Percentiles rank a stretch among this genome's conserved stretches.
Evolutionary conservation across 768 basidiomycete genomes (phyloP).

Genomic region (Calocera cornea): DNA sequence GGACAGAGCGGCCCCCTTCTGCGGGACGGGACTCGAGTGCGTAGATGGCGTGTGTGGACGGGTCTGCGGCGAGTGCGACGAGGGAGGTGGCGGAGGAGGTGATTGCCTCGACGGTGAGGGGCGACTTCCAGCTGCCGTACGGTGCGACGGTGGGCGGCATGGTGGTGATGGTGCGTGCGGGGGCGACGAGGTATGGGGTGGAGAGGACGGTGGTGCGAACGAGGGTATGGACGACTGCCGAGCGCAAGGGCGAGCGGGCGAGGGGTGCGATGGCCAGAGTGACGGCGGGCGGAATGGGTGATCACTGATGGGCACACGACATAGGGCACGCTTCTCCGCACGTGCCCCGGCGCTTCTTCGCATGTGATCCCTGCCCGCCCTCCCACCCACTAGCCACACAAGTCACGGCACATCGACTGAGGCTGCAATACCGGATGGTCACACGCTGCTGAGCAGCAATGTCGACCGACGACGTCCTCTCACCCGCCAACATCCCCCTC

Average conservation of each 20-base stretch:
- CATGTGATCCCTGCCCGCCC: too few relatives aligned
- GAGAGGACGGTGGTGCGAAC: not conserved
- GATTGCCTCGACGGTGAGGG: constrained; percentile 40
- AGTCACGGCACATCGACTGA: too few relatives aligned
- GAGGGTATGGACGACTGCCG: not conserved
- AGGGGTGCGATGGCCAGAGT: too few relatives aligned
- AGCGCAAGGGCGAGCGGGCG: too few relatives aligned
- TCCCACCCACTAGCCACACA: too few relatives aligned
- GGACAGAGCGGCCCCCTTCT: constrained; percentile 40
- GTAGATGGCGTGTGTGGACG: constrained; percentile 31
- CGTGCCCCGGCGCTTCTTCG: too few relatives aligned
- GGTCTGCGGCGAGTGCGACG: constrained; percentile 41
- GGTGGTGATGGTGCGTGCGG: not conserved
- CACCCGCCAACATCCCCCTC: not conserved
- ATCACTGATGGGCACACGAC: too few relatives aligned
- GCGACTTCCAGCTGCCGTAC: constrained; percentile 50
- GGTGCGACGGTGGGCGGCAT: constrained; percentile 27
- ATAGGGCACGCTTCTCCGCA: too few relatives aligned
- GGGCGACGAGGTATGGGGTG: not conserved
- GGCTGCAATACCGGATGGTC: too few relatives aligned
- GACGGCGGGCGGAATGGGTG: too few relatives aligned
- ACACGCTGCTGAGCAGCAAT: not conserved
- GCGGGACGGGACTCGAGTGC: constrained; percentile 47
- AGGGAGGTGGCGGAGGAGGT: constrained; percentile 26
- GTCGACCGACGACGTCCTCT: not conserved